Base-by-base conservation (phyloP, 176 grass and related monocot species). In the Coix lacrymajobi region DNA sequence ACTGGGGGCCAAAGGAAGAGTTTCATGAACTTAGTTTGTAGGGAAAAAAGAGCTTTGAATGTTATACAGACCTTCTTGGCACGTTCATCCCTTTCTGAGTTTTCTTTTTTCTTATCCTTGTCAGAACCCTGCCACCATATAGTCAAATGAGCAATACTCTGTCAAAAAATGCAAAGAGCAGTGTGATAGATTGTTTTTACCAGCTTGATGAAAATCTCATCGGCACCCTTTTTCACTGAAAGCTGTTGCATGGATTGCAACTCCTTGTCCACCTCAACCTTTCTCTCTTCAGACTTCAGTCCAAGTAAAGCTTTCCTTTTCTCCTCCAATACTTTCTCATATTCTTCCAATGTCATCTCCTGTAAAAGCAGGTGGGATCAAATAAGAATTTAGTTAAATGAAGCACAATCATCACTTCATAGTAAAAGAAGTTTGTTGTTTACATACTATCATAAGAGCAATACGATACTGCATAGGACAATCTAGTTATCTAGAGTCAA, bases 311-410 rank as follows among this genome's bases (percentile, higher is more conserved):
- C 86, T 84, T 91, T 96, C 71, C 93, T 81, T 54, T 85, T 96
- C 83, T 96, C 93, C 73, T 96, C 93, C 77, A 79, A 37, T 73
- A 92, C n/a, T 75, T 92, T 96, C 62, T 96, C 93, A 88, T 96
- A 96, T 85, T 96, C 90, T 69, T 92, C 93, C 83, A 96, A 66
- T 81, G 93, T 96, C 93, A 96, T 92, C 77, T 92, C 93, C 93
- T 96, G 56, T 7, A 52, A 61, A 81, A 83, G 39, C 15, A 56
- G 37, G 32, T 57, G 44, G 38, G 64, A 22, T 13, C 48, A 83
- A 49, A 41, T 61, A 54, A 3, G 6, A 33, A 63, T 68, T 78
- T 12, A 31, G 20, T 51, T 5, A 11, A 74, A 26, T 26, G 10
- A 13, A 28, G 52, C 20, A 38, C 38, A 38, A 54, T 32, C 30